These are phyloP conservation scores for Agrocybe pediades DNA, from an alignment of 768 basidiomycete genomes.

Conservation along the genomic window DNA sequence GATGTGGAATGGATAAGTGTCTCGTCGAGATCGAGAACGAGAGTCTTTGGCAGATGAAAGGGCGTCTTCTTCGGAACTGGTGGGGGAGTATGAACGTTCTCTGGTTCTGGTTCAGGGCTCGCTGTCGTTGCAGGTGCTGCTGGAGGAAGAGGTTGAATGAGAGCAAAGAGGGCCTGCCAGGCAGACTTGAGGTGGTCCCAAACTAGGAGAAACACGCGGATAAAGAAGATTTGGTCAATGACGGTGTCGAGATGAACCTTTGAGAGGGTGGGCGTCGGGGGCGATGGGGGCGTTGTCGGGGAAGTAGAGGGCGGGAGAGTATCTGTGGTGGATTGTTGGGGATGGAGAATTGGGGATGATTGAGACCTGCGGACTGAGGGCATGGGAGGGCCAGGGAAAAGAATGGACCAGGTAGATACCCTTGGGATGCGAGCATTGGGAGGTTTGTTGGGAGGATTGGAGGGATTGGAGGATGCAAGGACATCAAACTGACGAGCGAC, in stretches of 20 bases:
- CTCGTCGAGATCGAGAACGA: slow-evolving; percentile 97
- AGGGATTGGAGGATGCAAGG: slow-evolving; percentile 59
- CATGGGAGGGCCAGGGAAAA: slow-evolving; percentile 38
- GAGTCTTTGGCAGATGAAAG: slow-evolving; percentile 87
- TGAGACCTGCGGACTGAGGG: slow-evolving; percentile 35
- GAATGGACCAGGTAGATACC: slow-evolving; percentile 53
- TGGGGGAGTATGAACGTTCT: slow-evolving; percentile 43
- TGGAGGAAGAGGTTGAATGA: slow-evolving; percentile 14
- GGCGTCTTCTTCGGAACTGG: slow-evolving; percentile 58
- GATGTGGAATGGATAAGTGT: slow-evolving; percentile 98
- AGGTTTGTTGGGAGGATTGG: slow-evolving; percentile 53
- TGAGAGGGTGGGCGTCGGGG: too few relatives aligned
- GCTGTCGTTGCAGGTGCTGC: slow-evolving; percentile 3
- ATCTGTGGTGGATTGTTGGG: slow-evolving; percentile 20
- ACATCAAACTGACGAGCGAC: slow-evolving; percentile 84
- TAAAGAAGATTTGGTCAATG: slow-evolving; percentile 65
- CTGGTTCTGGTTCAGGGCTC: slow-evolving; percentile 8
- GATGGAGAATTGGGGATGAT: slow-evolving; percentile 58
- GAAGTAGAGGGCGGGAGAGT: slow-evolving; percentile 27
- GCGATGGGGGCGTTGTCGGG: slow-evolving; percentile 34
- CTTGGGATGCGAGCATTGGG: slow-evolving; percentile 40
- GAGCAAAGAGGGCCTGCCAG: slow-evolving; percentile 49
- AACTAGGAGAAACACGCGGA: slow-evolving; percentile 66
- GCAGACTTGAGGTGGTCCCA: slow-evolving; percentile 71
- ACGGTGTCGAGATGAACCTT: slow-evolving; percentile 41